phyloP scores from a whole-genome alignment of 2,329 filamentous ascomycete species.

The Ascochyta lentis region DNA sequence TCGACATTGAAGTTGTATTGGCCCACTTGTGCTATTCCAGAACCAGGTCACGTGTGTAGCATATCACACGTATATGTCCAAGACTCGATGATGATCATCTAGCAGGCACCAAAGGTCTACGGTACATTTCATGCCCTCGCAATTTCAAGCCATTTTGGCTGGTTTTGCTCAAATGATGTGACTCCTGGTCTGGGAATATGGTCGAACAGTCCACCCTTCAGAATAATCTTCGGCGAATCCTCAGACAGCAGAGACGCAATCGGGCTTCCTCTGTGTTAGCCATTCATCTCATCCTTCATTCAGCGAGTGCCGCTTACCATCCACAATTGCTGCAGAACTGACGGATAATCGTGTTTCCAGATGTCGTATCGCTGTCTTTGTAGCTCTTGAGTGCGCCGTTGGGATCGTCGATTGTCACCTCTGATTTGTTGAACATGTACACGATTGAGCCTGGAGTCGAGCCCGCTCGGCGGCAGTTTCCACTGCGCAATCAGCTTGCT shows the following conservation, averaged over 20 bases:
- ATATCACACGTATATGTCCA: too few species aligned
- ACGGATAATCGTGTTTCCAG: slow-evolving; percentile 35
- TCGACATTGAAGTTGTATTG: too few species aligned
- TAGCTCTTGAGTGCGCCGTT: slow-evolving; percentile 33
- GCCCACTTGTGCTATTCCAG: too few species aligned
- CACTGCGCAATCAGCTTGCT: slow-evolving; percentile 18
- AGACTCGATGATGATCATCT: too few species aligned
- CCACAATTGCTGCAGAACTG: slow-evolving; percentile 43
- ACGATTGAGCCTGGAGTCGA: slow-evolving; percentile 29
- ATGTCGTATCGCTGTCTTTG: slow-evolving; percentile 35
- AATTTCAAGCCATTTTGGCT: slow-evolving; percentile 34
- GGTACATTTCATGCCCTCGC: slow-evolving; percentile 14
- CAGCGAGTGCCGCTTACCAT: slow-evolving; percentile 22
- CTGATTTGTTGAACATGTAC: slow-evolving; percentile 28
- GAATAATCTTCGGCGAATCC: slow-evolving; percentile 25
- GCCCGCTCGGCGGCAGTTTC: slow-evolving; percentile 41
- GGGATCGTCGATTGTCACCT: slow-evolving; percentile 32
- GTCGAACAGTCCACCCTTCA: slow-evolving; percentile 41
- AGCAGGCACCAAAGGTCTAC: too few species aligned
- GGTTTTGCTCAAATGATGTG: slow-evolving; percentile 28
- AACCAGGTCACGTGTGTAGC: too few species aligned
- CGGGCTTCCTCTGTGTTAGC: slow-evolving; percentile 24
- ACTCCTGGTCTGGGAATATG: slow-evolving; percentile 20
- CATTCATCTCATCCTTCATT: background rate
- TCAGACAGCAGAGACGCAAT: slow-evolving; percentile 24